Conservation (phyloP, 306 rosid genomes). For the Alnus rubra region DNA sequence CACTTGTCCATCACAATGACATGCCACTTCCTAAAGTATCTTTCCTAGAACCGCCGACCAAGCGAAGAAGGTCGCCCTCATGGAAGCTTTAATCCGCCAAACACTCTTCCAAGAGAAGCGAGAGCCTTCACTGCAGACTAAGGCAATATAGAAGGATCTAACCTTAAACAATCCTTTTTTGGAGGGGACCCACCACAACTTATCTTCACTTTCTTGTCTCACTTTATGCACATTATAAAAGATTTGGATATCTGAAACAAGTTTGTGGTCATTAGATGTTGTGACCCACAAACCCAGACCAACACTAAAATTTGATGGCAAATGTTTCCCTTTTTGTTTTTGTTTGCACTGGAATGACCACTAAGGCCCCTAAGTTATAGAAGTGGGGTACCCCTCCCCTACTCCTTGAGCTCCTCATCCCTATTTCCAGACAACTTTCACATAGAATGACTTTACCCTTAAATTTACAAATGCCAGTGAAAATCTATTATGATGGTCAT, state of each 20-base stretch:
- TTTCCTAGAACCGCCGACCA: too few relatives aligned
- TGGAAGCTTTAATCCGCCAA: too few relatives aligned
- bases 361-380: not conserved
- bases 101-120: too few relatives aligned
- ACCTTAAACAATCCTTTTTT: too few relatives aligned
- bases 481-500: conserved; percentile 9
- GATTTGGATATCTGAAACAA: not conserved
- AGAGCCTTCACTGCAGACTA: too few relatives aligned
- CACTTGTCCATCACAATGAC: too few relatives aligned
- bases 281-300: not conserved
- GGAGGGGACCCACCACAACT: too few relatives aligned
- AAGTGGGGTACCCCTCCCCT: not conserved
- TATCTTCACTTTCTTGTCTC: too few relatives aligned
- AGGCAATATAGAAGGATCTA: too few relatives aligned
- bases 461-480: not conserved
- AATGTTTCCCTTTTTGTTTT: not conserved
- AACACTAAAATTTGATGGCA: not conserved
- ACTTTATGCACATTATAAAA: not conserved
- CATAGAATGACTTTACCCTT: not conserved
- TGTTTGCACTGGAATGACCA: not conserved
- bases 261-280: not conserved
- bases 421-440: not conserved
- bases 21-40: too few relatives aligned
- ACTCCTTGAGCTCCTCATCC: not conserved
- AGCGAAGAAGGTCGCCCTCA: too few relatives aligned